These are phyloP conservation scores for Aphanomyces euteiches DNA, from an alignment of 352 stramenopile species.

Conservation along the genomic window DNA sequence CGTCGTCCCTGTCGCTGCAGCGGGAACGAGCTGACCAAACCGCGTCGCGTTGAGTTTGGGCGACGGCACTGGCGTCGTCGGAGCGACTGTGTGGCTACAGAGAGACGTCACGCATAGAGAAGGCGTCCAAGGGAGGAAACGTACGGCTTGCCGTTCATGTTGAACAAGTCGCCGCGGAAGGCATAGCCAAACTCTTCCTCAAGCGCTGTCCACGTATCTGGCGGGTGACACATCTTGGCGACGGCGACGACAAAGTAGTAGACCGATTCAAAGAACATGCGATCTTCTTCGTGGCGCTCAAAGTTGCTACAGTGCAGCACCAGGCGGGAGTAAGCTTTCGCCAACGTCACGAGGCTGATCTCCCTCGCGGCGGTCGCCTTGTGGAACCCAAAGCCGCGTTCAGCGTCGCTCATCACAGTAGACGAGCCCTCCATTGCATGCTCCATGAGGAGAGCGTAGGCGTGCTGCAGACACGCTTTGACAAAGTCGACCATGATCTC, in stretches of 20 bases:
- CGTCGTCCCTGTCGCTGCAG: not conserved
- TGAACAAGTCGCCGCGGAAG: constrained; percentile 74
- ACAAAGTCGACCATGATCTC: constrained; percentile 75
- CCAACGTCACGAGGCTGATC: constrained; percentile 35
- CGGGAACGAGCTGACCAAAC: constrained; percentile 11
- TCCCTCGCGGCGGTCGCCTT: not conserved
- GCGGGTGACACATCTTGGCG: constrained; percentile 56
- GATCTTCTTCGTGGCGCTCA: constrained; percentile 78
- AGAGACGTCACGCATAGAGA: too few species aligned
- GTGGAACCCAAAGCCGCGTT: not conserved
- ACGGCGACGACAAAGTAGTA: constrained; percentile 76
- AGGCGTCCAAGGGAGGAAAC: constrained; percentile 33
- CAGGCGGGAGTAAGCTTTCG: constrained; percentile 56
- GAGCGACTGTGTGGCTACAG: not conserved
- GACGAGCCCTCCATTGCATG: constrained; percentile 41
- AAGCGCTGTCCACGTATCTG: constrained; percentile 52
- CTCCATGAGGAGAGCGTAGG: constrained; percentile 55
- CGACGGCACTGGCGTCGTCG: not conserved
- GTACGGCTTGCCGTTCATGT: constrained; percentile 51
- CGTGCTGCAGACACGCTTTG: constrained; percentile 59
- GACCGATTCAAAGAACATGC: constrained; percentile 75
- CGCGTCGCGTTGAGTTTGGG: constrained; percentile 13
- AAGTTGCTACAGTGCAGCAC: constrained; percentile 81
- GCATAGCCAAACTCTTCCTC: constrained; percentile 71
- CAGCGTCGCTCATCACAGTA: not conserved